These are phyloP conservation scores for Nakazawaea sp. DNA, from an alignment of 805 yeast species.

Conservation along the genomic window DNA sequence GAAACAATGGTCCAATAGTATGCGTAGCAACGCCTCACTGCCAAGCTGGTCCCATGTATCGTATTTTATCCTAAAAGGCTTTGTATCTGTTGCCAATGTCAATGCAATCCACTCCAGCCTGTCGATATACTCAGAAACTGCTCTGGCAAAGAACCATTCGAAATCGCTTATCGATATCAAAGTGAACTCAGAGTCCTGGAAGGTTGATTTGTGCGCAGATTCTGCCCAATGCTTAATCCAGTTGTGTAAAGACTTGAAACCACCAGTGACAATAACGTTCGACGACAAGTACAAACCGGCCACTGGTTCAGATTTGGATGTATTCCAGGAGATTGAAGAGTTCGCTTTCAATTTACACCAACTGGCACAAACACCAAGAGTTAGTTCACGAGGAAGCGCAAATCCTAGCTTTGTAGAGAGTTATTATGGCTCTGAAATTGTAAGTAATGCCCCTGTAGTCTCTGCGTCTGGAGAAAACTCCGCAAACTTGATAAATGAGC, in stretches of 20 bases:
- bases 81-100: constrained; percentile 41
- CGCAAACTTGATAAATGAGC: background rate
- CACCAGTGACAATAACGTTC: constrained; percentile 53
- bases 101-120: constrained; percentile 30
- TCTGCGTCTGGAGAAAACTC: background rate
- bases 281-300: constrained; percentile 48
- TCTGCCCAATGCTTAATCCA: constrained; percentile 70
- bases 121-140: constrained; percentile 11
- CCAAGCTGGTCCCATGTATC: constrained; percentile 34
- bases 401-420: constrained; percentile 10
- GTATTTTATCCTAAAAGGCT: constrained; percentile 41
- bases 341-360: constrained; percentile 18
- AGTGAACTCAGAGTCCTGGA: constrained; percentile 39
- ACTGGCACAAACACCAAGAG: constrained; percentile 2
- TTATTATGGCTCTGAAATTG: constrained; percentile 6
- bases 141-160: background rate
- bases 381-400: background rate
- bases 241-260: constrained; percentile 62
- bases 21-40: constrained; percentile 14
- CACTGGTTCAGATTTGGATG: background rate
- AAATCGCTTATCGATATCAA: constrained; percentile 32
- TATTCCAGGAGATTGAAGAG: constrained; percentile 32
- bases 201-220: constrained; percentile 71
- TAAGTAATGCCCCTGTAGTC: background rate
- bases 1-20: background rate